Evolutionary conservation across 2,329 filamentous ascomycete species (phyloP), one percentile per base, ranked within the genome.

Genomic region (Aspergillus ustus): DNA sequence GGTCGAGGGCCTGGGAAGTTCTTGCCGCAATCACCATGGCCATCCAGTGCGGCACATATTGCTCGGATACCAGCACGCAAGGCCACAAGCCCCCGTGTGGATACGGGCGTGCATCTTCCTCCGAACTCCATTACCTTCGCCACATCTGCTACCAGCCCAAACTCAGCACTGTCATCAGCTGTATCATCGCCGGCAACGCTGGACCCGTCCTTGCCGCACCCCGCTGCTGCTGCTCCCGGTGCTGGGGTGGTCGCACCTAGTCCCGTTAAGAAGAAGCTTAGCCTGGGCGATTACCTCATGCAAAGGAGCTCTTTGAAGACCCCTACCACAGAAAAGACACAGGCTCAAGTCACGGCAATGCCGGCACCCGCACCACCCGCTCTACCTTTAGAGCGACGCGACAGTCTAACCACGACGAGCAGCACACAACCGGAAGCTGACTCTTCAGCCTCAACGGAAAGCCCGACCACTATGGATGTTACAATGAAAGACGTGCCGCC

Each of bases 251-350:
- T 77, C 7, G 77, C 78, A n/a, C 77, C 81, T 28, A 82, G 79
- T 66, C 81, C 81, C 2, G 75, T 78, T 19, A 82, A 82, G 70
- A 83, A 83, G 69, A 83, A 83, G 63, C 73, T 83, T 52, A 83
- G 79, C 65, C 68, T 83, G 20, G 80, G 80, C 49, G 81, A 83
- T 65, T 83, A 83, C 63, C 74, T 82, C 57, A 80, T 74, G 53
- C 76, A 77, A 56, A 74, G 78, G 54, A 75, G 75, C 11, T 78
- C 76, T 19, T 66, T 78, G 48, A 70, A 73, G 15, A 78, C 78
- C 0, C 78, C 78, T 7, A 75, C 75, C 0, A 70, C 72, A 5
- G 80, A 82, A 59, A 82, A 79, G 62, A 59, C 70, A n/a, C 77
- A 74, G 45, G 56, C 66, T 3, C 73, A 74, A 51, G 64, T 66